phyloP scores from a whole-genome alignment of 768 basidiomycete genomes.

The Amanita muscaria region DNA sequence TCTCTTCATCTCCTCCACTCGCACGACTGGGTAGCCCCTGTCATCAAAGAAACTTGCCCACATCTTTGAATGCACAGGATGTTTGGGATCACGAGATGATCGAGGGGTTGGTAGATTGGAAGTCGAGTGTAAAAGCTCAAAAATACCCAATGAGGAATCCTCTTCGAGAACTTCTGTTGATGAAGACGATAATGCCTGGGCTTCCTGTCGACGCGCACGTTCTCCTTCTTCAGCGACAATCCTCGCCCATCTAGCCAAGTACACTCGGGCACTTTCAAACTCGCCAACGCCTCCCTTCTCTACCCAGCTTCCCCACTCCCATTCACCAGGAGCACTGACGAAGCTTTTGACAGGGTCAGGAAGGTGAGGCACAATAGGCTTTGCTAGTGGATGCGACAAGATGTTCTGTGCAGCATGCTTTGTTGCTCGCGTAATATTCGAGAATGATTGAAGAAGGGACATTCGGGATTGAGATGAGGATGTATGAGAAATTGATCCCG shows the following conservation, averaged over 20 bases:
- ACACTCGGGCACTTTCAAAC: slow-evolving; percentile 93
- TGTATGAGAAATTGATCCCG: slow-evolving; percentile 40
- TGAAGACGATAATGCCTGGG: slow-evolving; percentile 53
- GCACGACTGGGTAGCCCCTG: slow-evolving; percentile 59
- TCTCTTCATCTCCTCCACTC: slow-evolving; percentile 59
- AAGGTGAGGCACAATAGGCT: slow-evolving; percentile 92
- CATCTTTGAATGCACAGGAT: slow-evolving; percentile 63
- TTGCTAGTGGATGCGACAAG: slow-evolving; percentile 89
- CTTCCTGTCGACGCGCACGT: slow-evolving; percentile 73
- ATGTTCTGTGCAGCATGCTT: slow-evolving; percentile 93
- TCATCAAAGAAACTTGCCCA: slow-evolving; percentile 77
- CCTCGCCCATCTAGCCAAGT: slow-evolving; percentile 93
- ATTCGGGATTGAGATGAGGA: slow-evolving; percentile 63
- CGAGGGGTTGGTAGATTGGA: slow-evolving; percentile 77
- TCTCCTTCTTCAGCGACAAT: slow-evolving; percentile 98
- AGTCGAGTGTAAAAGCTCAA: slow-evolving; percentile 75
- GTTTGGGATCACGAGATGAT: slow-evolving; percentile 68
- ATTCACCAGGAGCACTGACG: slow-evolving; percentile 84
- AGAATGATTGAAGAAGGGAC: slow-evolving; percentile 88
- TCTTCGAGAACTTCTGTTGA: slow-evolving; percentile 44
- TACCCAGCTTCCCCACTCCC: slow-evolving; percentile 91
- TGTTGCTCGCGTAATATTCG: slow-evolving; percentile 88
- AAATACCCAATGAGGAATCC: slow-evolving; percentile 72
- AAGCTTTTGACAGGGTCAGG: slow-evolving; percentile 90
- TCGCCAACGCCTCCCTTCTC: slow-evolving; percentile 91